These are phyloP conservation scores for Stagonosporopsis cucurbitacearum DNA, from an alignment of 2,329 filamentous ascomycete genomes.

Conservation along the genomic window DNA sequence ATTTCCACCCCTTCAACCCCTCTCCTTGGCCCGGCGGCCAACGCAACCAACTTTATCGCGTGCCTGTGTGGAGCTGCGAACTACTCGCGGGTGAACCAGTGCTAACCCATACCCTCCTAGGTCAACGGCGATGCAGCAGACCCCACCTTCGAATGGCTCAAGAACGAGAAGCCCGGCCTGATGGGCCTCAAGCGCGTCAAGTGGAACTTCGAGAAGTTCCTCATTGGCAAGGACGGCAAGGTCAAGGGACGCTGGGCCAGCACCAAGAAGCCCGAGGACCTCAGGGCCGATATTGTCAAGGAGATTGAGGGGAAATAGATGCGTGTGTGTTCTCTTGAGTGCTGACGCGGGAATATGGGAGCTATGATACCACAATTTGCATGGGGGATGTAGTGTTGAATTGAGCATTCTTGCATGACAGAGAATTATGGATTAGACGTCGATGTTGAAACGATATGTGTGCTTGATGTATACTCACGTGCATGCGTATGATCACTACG, in stretches of 20 bases:
- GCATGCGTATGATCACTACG: background rate
- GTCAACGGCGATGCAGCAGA: slow-evolving; percentile 79
- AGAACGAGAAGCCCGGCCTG: slow-evolving; percentile 75
- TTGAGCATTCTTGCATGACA: background rate
- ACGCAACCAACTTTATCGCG: background rate
- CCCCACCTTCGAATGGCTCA: slow-evolving; percentile 80
- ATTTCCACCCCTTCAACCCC: too few species aligned
- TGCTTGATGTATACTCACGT: background rate
- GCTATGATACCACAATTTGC: slow-evolving; percentile 20
- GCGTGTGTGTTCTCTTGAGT: background rate
- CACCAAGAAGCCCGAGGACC: slow-evolving; percentile 80
- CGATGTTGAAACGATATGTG: too few species aligned
- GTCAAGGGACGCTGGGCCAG: slow-evolving; percentile 88
- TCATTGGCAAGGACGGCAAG: slow-evolving; percentile 83
- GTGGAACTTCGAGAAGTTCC: slow-evolving; percentile 99
- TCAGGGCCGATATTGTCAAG: slow-evolving; percentile 77
- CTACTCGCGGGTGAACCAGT: background rate
- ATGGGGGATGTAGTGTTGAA: slow-evolving; percentile 1
- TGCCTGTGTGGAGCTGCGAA: background rate
- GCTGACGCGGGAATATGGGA: background rate
- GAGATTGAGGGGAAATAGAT: slow-evolving; percentile 60
- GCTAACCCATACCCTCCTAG: slow-evolving; percentile 9
- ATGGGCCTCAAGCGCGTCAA: slow-evolving; percentile 90
- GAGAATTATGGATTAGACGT: background rate
- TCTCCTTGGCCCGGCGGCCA: background rate